Percentiles rank a stretch among this genome's conserved stretches.
Conservation (phyloP, 495 filamentous ascomycete species). For the Wilcoxina mikolae region DNA sequence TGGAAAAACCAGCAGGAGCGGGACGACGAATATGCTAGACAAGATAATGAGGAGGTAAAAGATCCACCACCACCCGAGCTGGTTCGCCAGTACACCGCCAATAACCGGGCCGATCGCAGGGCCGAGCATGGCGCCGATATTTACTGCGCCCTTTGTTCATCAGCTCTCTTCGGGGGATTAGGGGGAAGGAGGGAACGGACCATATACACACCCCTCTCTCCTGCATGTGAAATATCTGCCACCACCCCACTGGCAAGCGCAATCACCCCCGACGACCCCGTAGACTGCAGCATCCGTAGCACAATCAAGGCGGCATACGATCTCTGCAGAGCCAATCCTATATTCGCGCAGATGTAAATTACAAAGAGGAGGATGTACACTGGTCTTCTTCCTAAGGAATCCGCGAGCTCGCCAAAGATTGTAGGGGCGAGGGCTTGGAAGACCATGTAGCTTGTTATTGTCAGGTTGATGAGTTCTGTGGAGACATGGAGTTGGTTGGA, state of each 20-base stretch:
- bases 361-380: constrained; percentile 44
- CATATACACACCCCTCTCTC: constrained; percentile 48
- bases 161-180: not conserved
- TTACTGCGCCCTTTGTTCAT: not conserved
- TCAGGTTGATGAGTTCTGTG: constrained; percentile 49
- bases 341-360: constrained; percentile 47
- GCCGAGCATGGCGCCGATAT: constrained; percentile 28
- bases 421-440: constrained; percentile 46
- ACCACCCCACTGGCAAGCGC: constrained; percentile 46
- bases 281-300: constrained; percentile 47
- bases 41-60: constrained; percentile 63
- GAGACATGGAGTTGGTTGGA: constrained; percentile 42
- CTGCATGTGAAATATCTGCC: constrained; percentile 44
- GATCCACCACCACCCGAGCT: constrained; percentile 52
- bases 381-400: constrained; percentile 43
- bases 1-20: constrained; percentile 42
- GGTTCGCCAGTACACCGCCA: constrained; percentile 49
- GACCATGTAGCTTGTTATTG: constrained; percentile 51
- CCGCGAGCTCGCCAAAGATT: constrained; percentile 46
- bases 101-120: constrained; percentile 48
- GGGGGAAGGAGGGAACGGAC: constrained; percentile 28
- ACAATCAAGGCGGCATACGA: constrained; percentile 46
- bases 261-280: constrained; percentile 43
- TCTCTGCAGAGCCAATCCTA: constrained; percentile 47
- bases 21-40: constrained; percentile 37